phyloP scores from a whole-genome alignment of 1,284 basidiomycete genomes.

The Athelia sp. region DNA sequence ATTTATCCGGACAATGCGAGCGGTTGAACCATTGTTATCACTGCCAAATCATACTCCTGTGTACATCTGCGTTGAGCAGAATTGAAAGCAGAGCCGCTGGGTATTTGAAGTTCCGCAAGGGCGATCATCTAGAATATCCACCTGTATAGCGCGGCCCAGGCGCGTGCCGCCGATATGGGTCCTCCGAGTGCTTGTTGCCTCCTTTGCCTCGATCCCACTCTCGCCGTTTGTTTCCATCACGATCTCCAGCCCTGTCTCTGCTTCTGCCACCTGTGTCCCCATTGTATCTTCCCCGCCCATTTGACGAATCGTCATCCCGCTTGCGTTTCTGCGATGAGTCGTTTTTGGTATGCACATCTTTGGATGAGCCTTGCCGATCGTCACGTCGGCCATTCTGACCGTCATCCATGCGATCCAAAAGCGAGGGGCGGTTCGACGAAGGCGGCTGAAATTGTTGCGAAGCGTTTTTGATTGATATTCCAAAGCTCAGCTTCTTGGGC shows the following conservation, averaged over 20 bases:
- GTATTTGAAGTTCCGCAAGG: too few species aligned
- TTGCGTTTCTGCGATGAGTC: slow-evolving; percentile 6
- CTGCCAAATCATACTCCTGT: too few species aligned
- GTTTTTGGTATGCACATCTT: background rate
- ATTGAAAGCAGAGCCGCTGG: too few species aligned
- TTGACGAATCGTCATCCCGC: slow-evolving; percentile 8
- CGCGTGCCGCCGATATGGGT: slow-evolving; percentile 11
- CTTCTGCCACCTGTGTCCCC: slow-evolving; percentile 4
- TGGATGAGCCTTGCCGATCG: background rate
- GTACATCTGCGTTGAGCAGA: too few species aligned
- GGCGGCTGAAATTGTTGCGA: slow-evolving; percentile 10
- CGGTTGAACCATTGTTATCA: too few species aligned
- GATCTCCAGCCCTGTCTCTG: slow-evolving; percentile 4
- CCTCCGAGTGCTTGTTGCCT: slow-evolving; percentile 13
- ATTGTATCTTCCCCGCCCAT: background rate
- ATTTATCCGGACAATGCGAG: too few species aligned
- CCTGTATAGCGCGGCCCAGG: slow-evolving; percentile 39
- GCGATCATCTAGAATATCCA: slow-evolving; percentile 43
- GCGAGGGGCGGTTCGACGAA: slow-evolving; percentile 6
- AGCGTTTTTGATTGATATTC: slow-evolving; percentile 22
- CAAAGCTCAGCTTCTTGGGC: slow-evolving; percentile 34
- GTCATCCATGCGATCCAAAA: slow-evolving; percentile 21
- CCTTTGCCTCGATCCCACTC: slow-evolving; percentile 14
- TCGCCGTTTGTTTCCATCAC: slow-evolving; percentile 11
- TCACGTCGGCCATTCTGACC: slow-evolving; percentile 1